phyloP scores from a whole-genome alignment of 176 grass and related monocot genomes.

The Thalia dealbata region DNA sequence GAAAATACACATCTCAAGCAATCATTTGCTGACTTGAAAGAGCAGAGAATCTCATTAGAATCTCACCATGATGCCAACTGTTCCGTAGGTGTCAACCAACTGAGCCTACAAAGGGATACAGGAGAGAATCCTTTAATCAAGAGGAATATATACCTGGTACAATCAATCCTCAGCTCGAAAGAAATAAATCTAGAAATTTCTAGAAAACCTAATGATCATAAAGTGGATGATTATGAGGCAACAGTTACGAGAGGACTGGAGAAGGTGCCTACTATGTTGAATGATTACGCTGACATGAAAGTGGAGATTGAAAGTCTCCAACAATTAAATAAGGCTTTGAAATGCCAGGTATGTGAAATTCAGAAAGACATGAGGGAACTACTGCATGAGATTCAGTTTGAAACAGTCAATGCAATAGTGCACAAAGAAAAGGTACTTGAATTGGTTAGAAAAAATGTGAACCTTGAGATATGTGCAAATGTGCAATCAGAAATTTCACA shows the following conservation, averaged over 20 bases:
- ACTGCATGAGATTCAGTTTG: constrained; percentile 44
- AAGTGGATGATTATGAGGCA: constrained; percentile 15
- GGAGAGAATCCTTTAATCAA: constrained; percentile 12
- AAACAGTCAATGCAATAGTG: constrained; percentile 49
- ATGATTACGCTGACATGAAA: neutral
- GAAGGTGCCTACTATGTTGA: neutral
- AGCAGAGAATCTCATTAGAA: neutral
- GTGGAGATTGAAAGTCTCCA: constrained; percentile 12
- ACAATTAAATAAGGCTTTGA: constrained; percentile 44
- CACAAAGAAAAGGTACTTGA: constrained; percentile 82
- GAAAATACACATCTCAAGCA: constrained; percentile 58
- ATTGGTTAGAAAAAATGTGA: constrained; percentile 52
- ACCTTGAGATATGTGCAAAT: constrained; percentile 62
- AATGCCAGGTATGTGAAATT: constrained; percentile 34
- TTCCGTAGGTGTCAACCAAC: constrained; percentile 27
- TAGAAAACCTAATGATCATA: constrained; percentile 23
- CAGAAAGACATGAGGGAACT: constrained; percentile 36
- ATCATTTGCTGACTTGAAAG: neutral
- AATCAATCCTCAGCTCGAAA: constrained; percentile 43
- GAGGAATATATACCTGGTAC: constrained; percentile 39
- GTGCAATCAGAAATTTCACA: constrained; percentile 63
- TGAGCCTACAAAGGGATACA: constrained; percentile 26
- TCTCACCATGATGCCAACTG: constrained; percentile 22
- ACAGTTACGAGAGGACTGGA: constrained; percentile 1
- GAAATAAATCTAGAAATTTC: constrained; percentile 24